Evolutionary conservation across 176 grass and related monocot species (phyloP), one percentile per base, ranked within the genome.

Genomic region (Secale cereale): DNA sequence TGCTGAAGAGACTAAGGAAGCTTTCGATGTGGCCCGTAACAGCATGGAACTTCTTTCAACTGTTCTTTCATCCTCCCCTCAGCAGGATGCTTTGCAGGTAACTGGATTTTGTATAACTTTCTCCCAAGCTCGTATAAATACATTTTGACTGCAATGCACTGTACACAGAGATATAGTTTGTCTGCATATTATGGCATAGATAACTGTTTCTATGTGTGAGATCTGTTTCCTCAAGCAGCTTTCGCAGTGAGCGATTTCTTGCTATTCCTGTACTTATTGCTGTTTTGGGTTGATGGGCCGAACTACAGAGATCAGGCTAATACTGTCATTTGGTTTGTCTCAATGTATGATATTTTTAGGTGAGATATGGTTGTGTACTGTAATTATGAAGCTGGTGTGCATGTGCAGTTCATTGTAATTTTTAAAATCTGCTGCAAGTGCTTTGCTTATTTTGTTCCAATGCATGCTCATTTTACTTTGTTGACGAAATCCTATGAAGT

Each of bases 51-150:
- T 97, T 91, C 95, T 97, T 90, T 92, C 92, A 30, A 94, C 92
- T 74, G 92, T 97, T 83, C 86, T 97, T 60, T 97, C 95, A n/a
- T 94, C 95, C 62, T 97, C 95, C 54, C 95, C 95, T 46, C 85
- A 92, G 75, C 90, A 94, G 86, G 95, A 94, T 87, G 92, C 84
- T 90, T 88, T 97, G 87, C 95, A 97, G 95, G 95, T 97, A 78
- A 79, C 33, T 69, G 11, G 0, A 64, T 87, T 91, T 52, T 90
- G 5, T 88, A 50, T 78, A 64, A 30, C n/a, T 84, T 62, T 76
- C 13, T 92, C 52, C 30, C 20, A 64, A 76, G 16, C 68, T 85
- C 10, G 16, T 15, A 82, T 72, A 65, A 10, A 30, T 29, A 14
- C 27, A n/a, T 54, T 78, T 78, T 65, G n/a, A 14, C 54, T 75